Base-by-base conservation (phyloP, 805 yeast species). In the Blastobotrys peoriensis region DNA sequence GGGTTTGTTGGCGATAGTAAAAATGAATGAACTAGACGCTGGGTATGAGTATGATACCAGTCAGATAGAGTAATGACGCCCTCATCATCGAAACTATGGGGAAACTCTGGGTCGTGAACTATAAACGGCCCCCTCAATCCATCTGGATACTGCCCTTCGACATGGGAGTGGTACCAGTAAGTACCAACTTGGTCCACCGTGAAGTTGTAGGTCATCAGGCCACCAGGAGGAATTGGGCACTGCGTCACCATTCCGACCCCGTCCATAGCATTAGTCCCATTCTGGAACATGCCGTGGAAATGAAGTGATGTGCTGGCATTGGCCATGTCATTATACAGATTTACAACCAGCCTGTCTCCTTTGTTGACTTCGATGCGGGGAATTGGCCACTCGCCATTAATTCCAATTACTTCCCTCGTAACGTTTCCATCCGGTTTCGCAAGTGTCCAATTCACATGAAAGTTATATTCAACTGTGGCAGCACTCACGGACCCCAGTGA, bases 111-210 rank as follows among this genome's bases (percentile, higher is more conserved):
- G 53, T 81, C 85, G 55, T 83, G 81, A 56, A 93, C 81, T 52
- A 93, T 74, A 52, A 91, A 76, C 21, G 69, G 58, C 40, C 65
- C 71, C 23, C 74, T 63, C 44, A 68, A 60, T 62, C 98, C 98
- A 62, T 93, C 98, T 64, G 93, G 89, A 58, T 88, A 88, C 66
- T 89, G 95, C 55, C 89, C 91, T 19, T 74, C 66, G 30, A 89
- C 79, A 68, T 93, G 98, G 23, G 98, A 86, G 66, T 93, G 98
- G 73, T 91, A 93, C 98, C 98, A 93, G 73, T 73, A 93, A 16
- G 95, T 76, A 58, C 98, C 98, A 46, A 73, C 78, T 67, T 93
- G 96, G 40, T 76, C 76, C 49, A 88, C 86, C 20, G 96, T 83
- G 66, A 93, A 93, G 71, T 91, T 87, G 73, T 93, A 93, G 51